Evolutionary conservation across 2,329 filamentous ascomycete genomes (phyloP), one percentile per base, ranked within the genome.

Genomic region (Apiospora hydei): DNA sequence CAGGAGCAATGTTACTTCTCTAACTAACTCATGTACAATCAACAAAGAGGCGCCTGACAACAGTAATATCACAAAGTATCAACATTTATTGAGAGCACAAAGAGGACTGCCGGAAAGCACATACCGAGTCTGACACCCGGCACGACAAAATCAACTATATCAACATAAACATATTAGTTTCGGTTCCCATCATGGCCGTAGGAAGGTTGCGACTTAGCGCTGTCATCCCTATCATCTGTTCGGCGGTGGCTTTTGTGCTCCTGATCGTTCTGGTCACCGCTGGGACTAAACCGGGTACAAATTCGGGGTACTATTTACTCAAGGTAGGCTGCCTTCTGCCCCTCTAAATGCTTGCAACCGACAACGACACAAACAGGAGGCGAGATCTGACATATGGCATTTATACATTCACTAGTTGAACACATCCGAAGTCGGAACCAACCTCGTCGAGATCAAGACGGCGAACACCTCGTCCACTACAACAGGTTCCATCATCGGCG

Each of bases 231-330:
- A 14, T 68, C 43, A 34, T 44, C 30, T 68, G 41, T 24, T 71
- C 61, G 70, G 26, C 46, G 18, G 64, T 68, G 16, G 47, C 70
- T 16, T 49, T 68, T 6, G 70, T 24, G 13, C 64, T 71, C 14
- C 61, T 71, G 5, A 21, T 68, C 13, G 26, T 71, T 2, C 26
- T 71, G 4, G 43, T 61, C 30, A 34, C 46, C 14, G 57, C 70
- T 5, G 70, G 70, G 16, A 51, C 57, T 1, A 44, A 44, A 18
- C 70, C 70, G 14, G 61, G 61, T 4, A 43, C 4, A 6, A 47
- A 26, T 13, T 67, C 61, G 21, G 44, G 44, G 16, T 71, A 71
- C 64, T 68, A 68, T 61, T 11, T 68, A n/a, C n/a, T 71, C 30
- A 43, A 30, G 34, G 70, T 71, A 53, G 8, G 70, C 34, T 11